Evolutionary conservation across 1,284 basidiomycete genomes (phyloP).

Genomic region (Cryptococcus deneoformans): DNA sequence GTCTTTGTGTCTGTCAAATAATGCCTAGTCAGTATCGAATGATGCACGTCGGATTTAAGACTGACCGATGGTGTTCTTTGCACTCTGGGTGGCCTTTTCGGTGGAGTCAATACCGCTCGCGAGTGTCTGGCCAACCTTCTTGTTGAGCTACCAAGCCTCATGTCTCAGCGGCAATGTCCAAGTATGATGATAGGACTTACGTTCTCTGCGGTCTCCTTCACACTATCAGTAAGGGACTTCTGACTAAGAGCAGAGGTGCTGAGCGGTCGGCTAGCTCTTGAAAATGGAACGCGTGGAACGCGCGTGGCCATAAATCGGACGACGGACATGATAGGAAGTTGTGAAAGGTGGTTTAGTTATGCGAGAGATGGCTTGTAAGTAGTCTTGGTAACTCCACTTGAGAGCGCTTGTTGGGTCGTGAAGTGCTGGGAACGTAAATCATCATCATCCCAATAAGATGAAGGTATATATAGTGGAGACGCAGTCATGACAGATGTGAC

Average conservation of each 20-base stretch:
- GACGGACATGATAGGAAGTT: slow-evolving; percentile 13
- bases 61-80: slow-evolving; percentile 25
- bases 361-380: too few relatives aligned
- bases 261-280: slow-evolving; percentile 17
- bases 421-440: too few relatives aligned
- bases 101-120: slow-evolving; percentile 28
- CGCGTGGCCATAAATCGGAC: slow-evolving; percentile 11
- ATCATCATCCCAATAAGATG: too few relatives aligned
- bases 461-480: too few relatives aligned
- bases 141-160: slow-evolving; percentile 24
- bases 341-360: too few relatives aligned
- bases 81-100: slow-evolving; percentile 18
- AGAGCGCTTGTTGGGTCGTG: too few relatives aligned
- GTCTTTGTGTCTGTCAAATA: slow-evolving; percentile 11
- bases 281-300: slow-evolving; percentile 1
- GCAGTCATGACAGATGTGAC: too few relatives aligned
- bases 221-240: slow-evolving; percentile 29
- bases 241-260: slow-evolving; percentile 18
- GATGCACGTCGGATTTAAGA: slow-evolving; percentile 1
- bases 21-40: background rate
- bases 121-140: slow-evolving; percentile 35
- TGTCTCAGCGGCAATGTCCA: background rate
- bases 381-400: too few relatives aligned
- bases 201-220: slow-evolving; percentile 37
- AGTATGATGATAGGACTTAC: slow-evolving; percentile 14